Evolutionary conservation across 345 rosid genomes (phyloP), one percentile per base, ranked within the genome.

Genomic region (Hibiscus mutabilis): DNA sequence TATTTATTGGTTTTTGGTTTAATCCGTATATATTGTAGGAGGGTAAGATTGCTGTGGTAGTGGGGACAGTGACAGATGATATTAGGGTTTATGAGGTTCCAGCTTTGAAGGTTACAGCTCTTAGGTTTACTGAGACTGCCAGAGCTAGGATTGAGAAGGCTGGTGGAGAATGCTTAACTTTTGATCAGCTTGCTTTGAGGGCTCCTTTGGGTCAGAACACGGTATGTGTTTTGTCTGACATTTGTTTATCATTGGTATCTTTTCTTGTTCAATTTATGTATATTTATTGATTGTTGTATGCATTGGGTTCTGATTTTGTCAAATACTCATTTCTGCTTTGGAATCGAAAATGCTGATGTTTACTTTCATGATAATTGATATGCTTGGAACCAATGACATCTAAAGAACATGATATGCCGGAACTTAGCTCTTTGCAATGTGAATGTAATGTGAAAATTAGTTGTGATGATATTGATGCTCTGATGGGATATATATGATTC

Each of bases 181-280:
- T 96, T 71, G 99, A 92, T 35, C 97, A 95, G 82, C 96, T 95
- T 33, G 93, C 97, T 67, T 83, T 92, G 66, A 84, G 88, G 77
- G 96, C 97, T 75, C 99, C 99, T 0, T 78, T 95, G 77, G 99
- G 99, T 10, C 97, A 92, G 82, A 95, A 95, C 92, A 95, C 99
- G 72, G 99, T 95, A 84, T 3, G 14, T 8, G 31, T 61, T 65
- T 69, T 1, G 42, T 19, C 5, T 7, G 2, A 52, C 57, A 1
- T n/a, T 51, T 51, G 24, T 42, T 56, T 3, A 18, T 8, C 14
- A n/a, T 19, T 27, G 24, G 35, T 44, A 0, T n/a, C 16, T 6
- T 0, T 19, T 14, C 42, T 57, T 25, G 58, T 25, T 46, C 19
- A 31, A 29, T 10, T 55, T 8, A 49, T 51, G 44, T 2, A 51